These are phyloP conservation scores for Tilletiopsis washingtonensis DNA, from an alignment of 1,284 basidiomycete species.

Conservation along the genomic window DNA sequence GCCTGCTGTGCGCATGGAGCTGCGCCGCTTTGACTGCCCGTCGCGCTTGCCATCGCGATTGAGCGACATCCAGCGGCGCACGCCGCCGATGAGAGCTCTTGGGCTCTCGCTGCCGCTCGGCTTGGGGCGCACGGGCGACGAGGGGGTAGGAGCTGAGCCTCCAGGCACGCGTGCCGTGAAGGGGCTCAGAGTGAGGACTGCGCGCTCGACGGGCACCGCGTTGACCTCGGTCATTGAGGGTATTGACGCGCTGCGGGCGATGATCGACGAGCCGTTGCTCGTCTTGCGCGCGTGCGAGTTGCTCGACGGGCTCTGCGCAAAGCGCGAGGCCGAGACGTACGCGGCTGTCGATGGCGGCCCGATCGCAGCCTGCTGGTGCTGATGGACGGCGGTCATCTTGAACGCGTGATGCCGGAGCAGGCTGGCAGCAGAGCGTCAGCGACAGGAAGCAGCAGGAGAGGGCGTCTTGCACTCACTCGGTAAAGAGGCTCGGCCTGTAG, in stretches of 20 bases:
- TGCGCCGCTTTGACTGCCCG: background rate
- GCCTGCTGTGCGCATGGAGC: conserved; percentile 1
- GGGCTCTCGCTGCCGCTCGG: too few relatives aligned
- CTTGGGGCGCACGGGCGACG: background rate
- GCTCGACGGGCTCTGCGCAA: background rate
- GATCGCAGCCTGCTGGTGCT: conserved; percentile 4
- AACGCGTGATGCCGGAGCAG: conserved; percentile 44
- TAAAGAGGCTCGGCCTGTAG: conserved; percentile 44
- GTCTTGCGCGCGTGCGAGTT: background rate
- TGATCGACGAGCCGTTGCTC: background rate
- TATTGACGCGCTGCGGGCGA: background rate
- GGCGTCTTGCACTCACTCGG: conserved; percentile 30
- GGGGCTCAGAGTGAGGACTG: background rate
- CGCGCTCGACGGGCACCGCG: too few relatives aligned
- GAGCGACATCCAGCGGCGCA: conserved; percentile 33
- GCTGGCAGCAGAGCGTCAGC: background rate
- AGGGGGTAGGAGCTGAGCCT: background rate
- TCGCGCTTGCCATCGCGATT: conserved; percentile 16
- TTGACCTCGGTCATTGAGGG: too few relatives aligned
- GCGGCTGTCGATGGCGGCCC: background rate
- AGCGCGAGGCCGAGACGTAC: background rate
- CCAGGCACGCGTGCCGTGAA: too few relatives aligned
- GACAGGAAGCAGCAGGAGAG: background rate
- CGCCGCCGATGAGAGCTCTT: conserved; percentile 30
- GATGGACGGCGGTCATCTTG: conserved; percentile 47